Conservation (phyloP, 306 rosid genomes). For the Comarum palustre region DNA sequence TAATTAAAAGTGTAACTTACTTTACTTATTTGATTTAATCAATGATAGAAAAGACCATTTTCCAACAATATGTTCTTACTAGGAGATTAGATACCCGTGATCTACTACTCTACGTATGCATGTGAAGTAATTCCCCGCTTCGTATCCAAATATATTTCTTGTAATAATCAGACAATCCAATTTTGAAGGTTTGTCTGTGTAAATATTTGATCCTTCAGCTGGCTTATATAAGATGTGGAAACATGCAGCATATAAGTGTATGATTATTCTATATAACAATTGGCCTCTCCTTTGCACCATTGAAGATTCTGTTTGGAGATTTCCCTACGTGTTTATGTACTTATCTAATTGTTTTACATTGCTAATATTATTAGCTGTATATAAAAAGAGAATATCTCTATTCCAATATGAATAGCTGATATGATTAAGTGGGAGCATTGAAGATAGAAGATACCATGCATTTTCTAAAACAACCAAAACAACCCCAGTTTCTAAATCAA, state of each 20-base stretch:
- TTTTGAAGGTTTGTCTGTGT: not conserved
- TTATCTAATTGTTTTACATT: not conserved
- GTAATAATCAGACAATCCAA: not conserved
- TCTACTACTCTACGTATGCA: not conserved
- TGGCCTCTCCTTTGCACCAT: conserved; percentile 18
- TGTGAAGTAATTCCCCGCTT: not conserved
- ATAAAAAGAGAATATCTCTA: not conserved
- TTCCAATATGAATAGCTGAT: not conserved
- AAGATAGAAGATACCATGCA: too few relatives aligned
- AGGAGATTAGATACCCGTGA: too few relatives aligned
- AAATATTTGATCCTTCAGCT: not conserved
- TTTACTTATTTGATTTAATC: too few relatives aligned
- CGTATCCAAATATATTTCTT: not conserved
- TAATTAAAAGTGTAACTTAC: too few relatives aligned
- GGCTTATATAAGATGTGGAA: conserved; percentile 1
- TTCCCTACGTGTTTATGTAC: not conserved
- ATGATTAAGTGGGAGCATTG: not conserved
- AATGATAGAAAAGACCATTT: too few relatives aligned
- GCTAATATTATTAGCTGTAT: not conserved
- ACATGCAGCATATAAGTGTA: conserved; percentile 17
- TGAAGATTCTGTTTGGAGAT: conserved; percentile 19
- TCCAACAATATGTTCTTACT: not conserved
- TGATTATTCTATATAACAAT: conserved; percentile 27
- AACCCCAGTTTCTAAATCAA: too few relatives aligned
- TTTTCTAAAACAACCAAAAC: too few relatives aligned